Evolutionary conservation across 192 early-diverging fungal genomes (phyloP).

Genomic region (Coemansia sp.): DNA sequence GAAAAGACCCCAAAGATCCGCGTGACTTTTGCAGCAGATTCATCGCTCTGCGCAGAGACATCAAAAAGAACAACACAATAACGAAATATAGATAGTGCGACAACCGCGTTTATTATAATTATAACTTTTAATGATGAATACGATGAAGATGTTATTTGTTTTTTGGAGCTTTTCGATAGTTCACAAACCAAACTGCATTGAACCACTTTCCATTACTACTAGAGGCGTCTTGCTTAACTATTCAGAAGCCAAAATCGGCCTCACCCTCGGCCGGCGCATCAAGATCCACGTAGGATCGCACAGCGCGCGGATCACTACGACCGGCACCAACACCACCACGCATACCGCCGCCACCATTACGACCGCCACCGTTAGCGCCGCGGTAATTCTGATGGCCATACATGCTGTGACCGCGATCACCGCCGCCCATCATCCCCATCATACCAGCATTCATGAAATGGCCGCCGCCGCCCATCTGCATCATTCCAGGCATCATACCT

Average conservation of each 20-base stretch:
- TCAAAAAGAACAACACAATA: no score
- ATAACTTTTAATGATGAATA: no score
- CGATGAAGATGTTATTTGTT: background rate
- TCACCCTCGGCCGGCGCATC: conserved; percentile 83
- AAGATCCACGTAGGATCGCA: conserved; percentile 85
- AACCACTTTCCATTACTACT: no score
- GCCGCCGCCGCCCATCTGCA: conserved; percentile 55
- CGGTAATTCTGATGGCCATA: conserved; percentile 32
- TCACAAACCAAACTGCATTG: no score
- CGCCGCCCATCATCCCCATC: conserved; percentile 42
- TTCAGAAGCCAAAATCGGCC: conserved; percentile 60
- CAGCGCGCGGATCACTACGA: conserved; percentile 66
- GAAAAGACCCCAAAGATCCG: no score
- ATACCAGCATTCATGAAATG: conserved; percentile 46
- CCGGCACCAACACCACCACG: conserved; percentile 13
- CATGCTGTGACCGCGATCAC: conserved; percentile 42
- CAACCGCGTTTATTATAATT: no score
- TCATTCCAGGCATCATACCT: conserved; percentile 49
- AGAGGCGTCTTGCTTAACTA: no score
- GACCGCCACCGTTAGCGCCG: conserved; percentile 11
- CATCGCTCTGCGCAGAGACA: no score
- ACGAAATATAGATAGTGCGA: no score
- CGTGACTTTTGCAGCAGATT: no score
- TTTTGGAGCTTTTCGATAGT: no score
- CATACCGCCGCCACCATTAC: conserved; percentile 10